These are phyloP conservation scores for Globisporangium megalacanthum DNA, from an alignment of 352 stramenopile genomes.

Conservation along the genomic window DNA sequence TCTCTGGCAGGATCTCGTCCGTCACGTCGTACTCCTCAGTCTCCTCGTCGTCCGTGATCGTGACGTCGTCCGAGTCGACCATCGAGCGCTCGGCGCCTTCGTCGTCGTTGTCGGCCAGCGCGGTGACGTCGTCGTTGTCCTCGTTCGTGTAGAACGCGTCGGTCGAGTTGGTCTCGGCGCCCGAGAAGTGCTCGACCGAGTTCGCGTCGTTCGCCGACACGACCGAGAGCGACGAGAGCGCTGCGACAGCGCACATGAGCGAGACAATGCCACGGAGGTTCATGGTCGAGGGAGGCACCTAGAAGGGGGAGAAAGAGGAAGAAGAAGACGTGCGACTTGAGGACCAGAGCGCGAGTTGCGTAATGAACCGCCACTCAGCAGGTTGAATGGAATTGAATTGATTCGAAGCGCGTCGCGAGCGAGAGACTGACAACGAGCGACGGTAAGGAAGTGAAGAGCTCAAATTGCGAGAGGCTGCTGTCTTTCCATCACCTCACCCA, in stretches of 20 bases:
- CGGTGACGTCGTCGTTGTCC: neutral
- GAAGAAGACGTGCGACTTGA: too few relatives aligned
- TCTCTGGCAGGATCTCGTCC: conserved; percentile 9
- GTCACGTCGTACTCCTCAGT: neutral
- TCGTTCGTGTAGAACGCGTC: neutral
- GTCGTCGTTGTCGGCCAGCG: neutral
- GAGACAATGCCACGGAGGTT: conserved; percentile 12
- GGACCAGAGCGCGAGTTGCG: conserved; percentile 1
- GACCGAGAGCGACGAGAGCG: conserved; percentile 9
- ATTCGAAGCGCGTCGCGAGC: too few relatives aligned
- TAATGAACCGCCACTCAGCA: neutral
- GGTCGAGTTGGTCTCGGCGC: conserved; percentile 8
- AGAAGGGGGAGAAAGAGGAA: neutral
- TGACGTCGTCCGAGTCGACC: neutral
- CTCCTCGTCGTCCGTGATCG: neutral
- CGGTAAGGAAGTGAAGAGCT: too few relatives aligned
- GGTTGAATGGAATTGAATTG: too few relatives aligned
- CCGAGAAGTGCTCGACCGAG: conserved; percentile 2
- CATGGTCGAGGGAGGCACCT: neutral
- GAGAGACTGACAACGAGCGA: too few relatives aligned
- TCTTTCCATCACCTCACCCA: too few relatives aligned
- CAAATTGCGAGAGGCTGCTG: too few relatives aligned
- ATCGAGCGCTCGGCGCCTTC: neutral
- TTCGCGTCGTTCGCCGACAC: conserved; percentile 6
- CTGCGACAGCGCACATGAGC: conserved; percentile 7